Evolutionary conservation across 2,329 filamentous ascomycete species (phyloP).

Genomic region (Trichoderma asperellum): DNA sequence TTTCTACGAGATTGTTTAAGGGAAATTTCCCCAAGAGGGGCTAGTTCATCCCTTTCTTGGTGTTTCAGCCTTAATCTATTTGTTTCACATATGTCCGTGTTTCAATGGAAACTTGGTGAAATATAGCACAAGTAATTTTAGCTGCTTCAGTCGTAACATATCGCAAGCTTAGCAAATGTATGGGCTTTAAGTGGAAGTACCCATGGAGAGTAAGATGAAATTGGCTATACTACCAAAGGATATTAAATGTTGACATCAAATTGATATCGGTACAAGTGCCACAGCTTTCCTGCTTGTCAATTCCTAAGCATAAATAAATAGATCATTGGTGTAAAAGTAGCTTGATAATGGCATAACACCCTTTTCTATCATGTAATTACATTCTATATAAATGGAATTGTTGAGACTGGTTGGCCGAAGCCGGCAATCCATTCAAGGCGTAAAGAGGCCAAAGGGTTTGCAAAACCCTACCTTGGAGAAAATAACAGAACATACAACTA

Average conservation of each 20-base stretch:
- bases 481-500: neutral
- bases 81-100: neutral
- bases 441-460: neutral
- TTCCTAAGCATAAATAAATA: no score
- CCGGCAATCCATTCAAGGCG: neutral
- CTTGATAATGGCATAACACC: no score
- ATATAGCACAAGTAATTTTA: neutral
- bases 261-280: no score
- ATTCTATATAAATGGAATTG: neutral
- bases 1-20: neutral
- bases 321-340: no score
- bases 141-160: neutral
- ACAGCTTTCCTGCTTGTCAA: no score
- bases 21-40: neutral
- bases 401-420: neutral
- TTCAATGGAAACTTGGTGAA: neutral
- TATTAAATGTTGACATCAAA: no score
- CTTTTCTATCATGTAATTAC: no score
- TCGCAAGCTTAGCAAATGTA: neutral
- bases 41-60: neutral
- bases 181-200: neutral
- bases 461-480: no score
- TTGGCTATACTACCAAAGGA: neutral
- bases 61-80: neutral
- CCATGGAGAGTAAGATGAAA: no score